Base-by-base conservation (phyloP, 129 eudicot species). In the Pulicaria dysenterica region DNA sequence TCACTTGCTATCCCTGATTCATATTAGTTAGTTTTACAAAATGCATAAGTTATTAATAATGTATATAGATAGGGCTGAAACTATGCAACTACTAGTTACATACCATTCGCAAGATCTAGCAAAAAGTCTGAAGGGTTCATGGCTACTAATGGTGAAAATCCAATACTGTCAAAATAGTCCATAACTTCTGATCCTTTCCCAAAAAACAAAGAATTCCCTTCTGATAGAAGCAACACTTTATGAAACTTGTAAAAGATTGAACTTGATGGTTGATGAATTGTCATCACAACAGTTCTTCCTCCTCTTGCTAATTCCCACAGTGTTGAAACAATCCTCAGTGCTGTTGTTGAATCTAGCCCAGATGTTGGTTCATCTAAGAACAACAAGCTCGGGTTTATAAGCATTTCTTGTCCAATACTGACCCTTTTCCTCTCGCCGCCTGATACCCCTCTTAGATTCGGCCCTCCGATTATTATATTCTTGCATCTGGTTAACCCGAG, bases 361-460 rank as follows among this genome's bases (percentile, higher is more conserved):
- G 98, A 92, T 1, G 96, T 92, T 1, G 98, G 98, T 66, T 92
- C 98, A 79, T 92, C 98, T 58, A 92, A 73, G 48, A 89, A 78
- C 70, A 92, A 74, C 58, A 89, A 62, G 58, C 98, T 89, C 1
- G 98, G 98, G 42, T 92, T 87, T 49, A 92, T 84, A 40, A 89
- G 83, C 92, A 92, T 80, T 76, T 92, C 98, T 77, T 89, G 98
- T 15, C 96, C 98, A 10, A 92, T 89, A 63, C 95, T 92, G 0
- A 89, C 98, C 73, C 98, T 80, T 79, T 92, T 92, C 6, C 98
- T 80, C 79, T 92, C 98, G 8, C 98, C 98, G 6, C 96, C 96
- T 0, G 96, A 92, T 7, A 92, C 75, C 8, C 97, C 97, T 69
- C 96, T 83, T 72, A 88, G 54, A 11, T 74, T 8, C 7, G 79